These are phyloP conservation scores for Fistulinella staudtii DNA, from an alignment of 1,284 basidiomycete genomes.

Conservation along the genomic window DNA sequence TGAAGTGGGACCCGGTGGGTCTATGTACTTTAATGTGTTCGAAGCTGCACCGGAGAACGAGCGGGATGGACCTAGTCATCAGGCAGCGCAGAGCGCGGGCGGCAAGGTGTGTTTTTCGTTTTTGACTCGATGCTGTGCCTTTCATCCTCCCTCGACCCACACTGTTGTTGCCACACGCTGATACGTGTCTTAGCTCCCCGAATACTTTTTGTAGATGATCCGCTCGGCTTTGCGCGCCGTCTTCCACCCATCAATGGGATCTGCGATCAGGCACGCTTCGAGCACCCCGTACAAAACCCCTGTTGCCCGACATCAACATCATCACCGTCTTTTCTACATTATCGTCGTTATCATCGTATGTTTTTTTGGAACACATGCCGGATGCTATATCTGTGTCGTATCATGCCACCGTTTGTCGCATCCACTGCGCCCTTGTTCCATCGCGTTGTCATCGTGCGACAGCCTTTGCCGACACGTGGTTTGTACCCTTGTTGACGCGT, in stretches of 20 bases:
- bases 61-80: slow-evolving; percentile 73
- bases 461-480: not conserved
- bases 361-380: slow-evolving; percentile 5
- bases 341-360: slow-evolving; percentile 5
- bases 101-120: slow-evolving; percentile 50
- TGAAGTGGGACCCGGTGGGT: slow-evolving; percentile 89
- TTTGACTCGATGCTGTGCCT: not conserved
- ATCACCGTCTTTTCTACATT: not conserved
- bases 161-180: slow-evolving; percentile 3
- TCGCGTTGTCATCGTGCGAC: not conserved
- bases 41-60: slow-evolving; percentile 99
- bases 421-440: not conserved
- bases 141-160: not conserved
- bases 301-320: slow-evolving; percentile 1
- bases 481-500: no score
- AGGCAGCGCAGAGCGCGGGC: slow-evolving; percentile 62
- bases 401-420: slow-evolving; percentile 2
- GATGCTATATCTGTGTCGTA: slow-evolving; percentile 4
- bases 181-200: slow-evolving; percentile 49
- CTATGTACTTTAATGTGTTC: slow-evolving; percentile 96
- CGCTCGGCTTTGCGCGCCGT: not conserved
- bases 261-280: slow-evolving; percentile 5
- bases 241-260: slow-evolving; percentile 1
- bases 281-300: not conserved
- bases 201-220: slow-evolving; percentile 57